These are phyloP conservation scores for Ramaria rubella DNA, from an alignment of 768 basidiomycete species.

Conservation along the genomic window DNA sequence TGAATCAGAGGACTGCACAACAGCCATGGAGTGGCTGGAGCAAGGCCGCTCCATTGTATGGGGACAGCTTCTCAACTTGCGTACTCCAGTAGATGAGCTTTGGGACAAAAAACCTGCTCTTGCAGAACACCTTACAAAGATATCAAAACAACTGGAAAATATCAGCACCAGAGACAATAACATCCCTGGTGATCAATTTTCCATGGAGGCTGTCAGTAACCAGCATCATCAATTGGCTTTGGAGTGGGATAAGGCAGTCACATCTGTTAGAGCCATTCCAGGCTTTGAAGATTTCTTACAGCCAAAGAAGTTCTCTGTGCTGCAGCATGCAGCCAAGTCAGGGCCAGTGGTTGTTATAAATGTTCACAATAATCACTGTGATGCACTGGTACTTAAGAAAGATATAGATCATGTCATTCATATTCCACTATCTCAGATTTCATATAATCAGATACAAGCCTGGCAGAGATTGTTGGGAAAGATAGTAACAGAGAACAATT, in stretches of 20 bases:
- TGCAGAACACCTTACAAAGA: constrained; percentile 7
- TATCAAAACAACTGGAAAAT: constrained; percentile 9
- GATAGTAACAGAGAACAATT: too few species aligned
- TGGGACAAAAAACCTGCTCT: constrained; percentile 1
- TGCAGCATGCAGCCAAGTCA: neutral
- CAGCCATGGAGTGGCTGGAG: constrained; percentile 11
- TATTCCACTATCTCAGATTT: neutral
- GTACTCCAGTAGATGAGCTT: constrained; percentile 12
- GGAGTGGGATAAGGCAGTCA: neutral
- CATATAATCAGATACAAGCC: neutral
- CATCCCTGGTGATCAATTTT: neutral
- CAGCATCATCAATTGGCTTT: neutral
- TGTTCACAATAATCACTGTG: neutral
- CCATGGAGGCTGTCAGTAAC: neutral
- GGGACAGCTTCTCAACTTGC: constrained; percentile 15
- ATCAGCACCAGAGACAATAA: neutral
- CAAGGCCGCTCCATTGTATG: constrained; percentile 19
- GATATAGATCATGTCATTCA: neutral
- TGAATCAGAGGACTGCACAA: neutral
- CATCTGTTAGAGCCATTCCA: neutral
- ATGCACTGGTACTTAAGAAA: neutral
- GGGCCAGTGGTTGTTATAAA: neutral
- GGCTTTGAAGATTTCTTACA: neutral
- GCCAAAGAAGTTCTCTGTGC: neutral
- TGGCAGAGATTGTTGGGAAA: neutral